Base-by-base conservation (phyloP, 2,329 filamentous ascomycete genomes). In the Fusarium tricinctum region DNA sequence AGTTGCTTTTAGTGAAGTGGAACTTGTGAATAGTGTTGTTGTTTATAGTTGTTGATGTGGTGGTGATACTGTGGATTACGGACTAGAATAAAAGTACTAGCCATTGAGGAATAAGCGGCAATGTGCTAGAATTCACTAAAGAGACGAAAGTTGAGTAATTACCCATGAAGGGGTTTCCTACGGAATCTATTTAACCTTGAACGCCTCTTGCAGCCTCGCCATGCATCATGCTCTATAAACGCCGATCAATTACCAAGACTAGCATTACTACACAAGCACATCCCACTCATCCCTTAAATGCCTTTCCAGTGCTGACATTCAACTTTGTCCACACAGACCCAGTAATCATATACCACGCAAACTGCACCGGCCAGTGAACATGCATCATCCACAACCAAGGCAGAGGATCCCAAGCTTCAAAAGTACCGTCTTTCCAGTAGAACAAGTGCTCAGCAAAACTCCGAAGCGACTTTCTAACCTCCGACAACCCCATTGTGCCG, bases 281-380 rank as follows among this genome's bases (percentile, higher is more conserved):
- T 12, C 28, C 28, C 5, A 30, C 1, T 50, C 40, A 68, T 15
- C 66, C 64, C 13, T 50, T 55, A 12, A 80, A 80, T 2, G 73
- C 69, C 61, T 79, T 80, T 13, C 77, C 77, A 1, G 90, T 92
- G 71, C 89, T 91, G 5, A 92, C 88, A 76, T 92, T 92, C 38
- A 91, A 75, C 63, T 89, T 81, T 64, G 85, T 89, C 90, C 90
- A 92, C 0, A 60, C 22, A 58, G 79, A 81, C 2, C 86, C 82
- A 6, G 74, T 71, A 75, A 75, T 57, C 85, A 79, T 49, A 78
- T 81, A 56, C 72, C 63, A 73, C 8, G 82, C 46, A 70, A 92
- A 89, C 60, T 78, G 79, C 22, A 79, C 57, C 0, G 87, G 87
- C 81, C 84, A 86, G 68, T 86, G 88, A 5, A 87, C 76, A 67